Evolutionary conservation across 148 eudicot species (phyloP).

Genomic region (Arbutus unedo): DNA sequence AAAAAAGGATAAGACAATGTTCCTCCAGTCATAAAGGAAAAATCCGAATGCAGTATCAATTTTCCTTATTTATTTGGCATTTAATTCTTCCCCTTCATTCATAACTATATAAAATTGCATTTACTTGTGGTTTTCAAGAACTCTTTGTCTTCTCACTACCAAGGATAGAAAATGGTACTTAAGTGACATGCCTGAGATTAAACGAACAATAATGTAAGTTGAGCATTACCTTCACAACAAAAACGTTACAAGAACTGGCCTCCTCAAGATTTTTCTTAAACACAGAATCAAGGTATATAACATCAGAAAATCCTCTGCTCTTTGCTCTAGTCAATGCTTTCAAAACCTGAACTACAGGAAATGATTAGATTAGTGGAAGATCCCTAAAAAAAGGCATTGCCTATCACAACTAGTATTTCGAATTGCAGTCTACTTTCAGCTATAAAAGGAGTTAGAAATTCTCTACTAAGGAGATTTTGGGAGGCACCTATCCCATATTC

Average conservation of each 20-base stretch:
- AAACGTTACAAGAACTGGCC: constrained; percentile 77
- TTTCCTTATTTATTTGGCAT: background rate
- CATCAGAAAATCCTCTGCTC: constrained; percentile 82
- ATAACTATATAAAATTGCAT: background rate
- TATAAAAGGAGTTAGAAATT: background rate
- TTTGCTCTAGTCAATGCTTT: constrained; percentile 63
- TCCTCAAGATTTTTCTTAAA: constrained; percentile 70
- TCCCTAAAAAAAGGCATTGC: constrained; percentile 4
- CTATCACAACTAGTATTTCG: background rate
- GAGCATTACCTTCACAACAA: constrained; percentile 72
- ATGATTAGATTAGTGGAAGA: background rate
- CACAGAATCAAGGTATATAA: constrained; percentile 76
- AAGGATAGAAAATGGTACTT: background rate
- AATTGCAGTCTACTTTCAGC: background rate
- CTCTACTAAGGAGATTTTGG: background rate
- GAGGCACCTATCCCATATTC: background rate
- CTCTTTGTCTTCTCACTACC: background rate
- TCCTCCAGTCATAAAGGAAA: background rate
- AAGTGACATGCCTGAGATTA: background rate
- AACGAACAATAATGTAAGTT: background rate
- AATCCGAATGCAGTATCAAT: background rate
- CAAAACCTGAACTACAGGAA: constrained; percentile 41
- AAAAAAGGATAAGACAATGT: background rate
- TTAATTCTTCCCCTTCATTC: background rate
- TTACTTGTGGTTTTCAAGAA: background rate